Conservation (phyloP, 345 rosid genomes). For the Mallotus nudiflorus region DNA sequence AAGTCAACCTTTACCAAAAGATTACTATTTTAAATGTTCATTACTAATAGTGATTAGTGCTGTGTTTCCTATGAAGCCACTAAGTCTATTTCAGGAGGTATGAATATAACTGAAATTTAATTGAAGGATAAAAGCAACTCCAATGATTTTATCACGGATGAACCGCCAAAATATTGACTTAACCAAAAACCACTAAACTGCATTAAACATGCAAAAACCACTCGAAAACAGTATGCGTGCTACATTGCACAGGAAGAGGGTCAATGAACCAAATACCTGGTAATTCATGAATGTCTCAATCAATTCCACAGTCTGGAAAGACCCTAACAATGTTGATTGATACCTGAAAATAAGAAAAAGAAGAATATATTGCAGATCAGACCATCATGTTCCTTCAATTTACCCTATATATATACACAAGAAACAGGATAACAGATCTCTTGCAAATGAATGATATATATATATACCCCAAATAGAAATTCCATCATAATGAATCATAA, state of each 20-base stretch:
- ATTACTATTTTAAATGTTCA: neutral
- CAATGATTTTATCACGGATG: neutral
- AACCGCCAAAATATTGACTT: too few species aligned
- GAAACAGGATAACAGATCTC: too few species aligned
- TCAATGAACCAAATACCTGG: constrained; percentile 81
- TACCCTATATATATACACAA: too few species aligned
- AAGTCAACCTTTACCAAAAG: neutral
- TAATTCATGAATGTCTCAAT: constrained; percentile 99
- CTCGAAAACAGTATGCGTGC: neutral
- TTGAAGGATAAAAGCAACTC: too few species aligned
- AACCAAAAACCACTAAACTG: neutral
- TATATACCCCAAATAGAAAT: too few species aligned
- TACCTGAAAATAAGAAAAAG: constrained; percentile 54
- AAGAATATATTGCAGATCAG: constrained; percentile 2
- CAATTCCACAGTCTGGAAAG: constrained; percentile 88
- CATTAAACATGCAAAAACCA: neutral
- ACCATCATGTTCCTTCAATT: too few species aligned
- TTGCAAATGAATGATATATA: too few species aligned
- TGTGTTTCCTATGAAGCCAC: too few species aligned
- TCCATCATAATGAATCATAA: too few species aligned
- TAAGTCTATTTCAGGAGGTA: too few species aligned
- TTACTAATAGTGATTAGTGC: neutral
- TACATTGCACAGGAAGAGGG: neutral
- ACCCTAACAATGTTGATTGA: constrained; percentile 90
- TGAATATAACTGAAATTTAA: too few species aligned